Evolutionary conservation across 805 yeast genomes (phyloP).

Genomic region (Diddensiella santjacobensis): DNA sequence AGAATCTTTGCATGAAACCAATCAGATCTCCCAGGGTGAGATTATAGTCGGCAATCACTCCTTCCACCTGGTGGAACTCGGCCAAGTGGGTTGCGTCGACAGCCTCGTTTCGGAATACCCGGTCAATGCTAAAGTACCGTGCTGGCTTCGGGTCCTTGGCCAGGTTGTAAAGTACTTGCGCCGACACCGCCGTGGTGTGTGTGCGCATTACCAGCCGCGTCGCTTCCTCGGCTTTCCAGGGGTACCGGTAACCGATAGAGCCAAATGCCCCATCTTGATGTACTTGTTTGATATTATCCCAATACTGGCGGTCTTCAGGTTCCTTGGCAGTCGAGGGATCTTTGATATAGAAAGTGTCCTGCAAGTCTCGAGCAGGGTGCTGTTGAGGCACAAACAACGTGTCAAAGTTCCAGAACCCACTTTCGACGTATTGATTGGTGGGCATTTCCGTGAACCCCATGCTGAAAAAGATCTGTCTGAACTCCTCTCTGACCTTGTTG

Average conservation of each 20-base stretch:
- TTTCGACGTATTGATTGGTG: constrained; percentile 94
- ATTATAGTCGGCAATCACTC: constrained; percentile 95
- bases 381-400: constrained; percentile 96
- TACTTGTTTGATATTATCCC: constrained; percentile 73
- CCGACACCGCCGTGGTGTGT: constrained; percentile 93
- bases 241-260: constrained; percentile 96
- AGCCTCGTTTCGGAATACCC: constrained; percentile 99
- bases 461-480: constrained; percentile 93
- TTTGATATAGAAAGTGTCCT: constrained; percentile 95
- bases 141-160: constrained; percentile 85
- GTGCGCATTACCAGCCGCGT: constrained; percentile 91
- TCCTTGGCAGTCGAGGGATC: constrained; percentile 80
- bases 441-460: constrained; percentile 99
- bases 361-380: constrained; percentile 99
- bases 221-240: constrained; percentile 92
- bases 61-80: constrained; percentile 99
- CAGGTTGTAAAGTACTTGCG: constrained; percentile 79
- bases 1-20: constrained; percentile 97
- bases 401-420: constrained; percentile 99
- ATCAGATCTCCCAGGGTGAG: constrained; percentile 93
- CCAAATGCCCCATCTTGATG: constrained; percentile 91
- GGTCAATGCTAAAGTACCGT: constrained; percentile 90
- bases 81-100: constrained; percentile 99
- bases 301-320: constrained; percentile 78
- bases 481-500: constrained; percentile 94